Base-by-base conservation (phyloP, 2,329 filamentous ascomycete genomes). In the Fusarium coicis region DNA sequence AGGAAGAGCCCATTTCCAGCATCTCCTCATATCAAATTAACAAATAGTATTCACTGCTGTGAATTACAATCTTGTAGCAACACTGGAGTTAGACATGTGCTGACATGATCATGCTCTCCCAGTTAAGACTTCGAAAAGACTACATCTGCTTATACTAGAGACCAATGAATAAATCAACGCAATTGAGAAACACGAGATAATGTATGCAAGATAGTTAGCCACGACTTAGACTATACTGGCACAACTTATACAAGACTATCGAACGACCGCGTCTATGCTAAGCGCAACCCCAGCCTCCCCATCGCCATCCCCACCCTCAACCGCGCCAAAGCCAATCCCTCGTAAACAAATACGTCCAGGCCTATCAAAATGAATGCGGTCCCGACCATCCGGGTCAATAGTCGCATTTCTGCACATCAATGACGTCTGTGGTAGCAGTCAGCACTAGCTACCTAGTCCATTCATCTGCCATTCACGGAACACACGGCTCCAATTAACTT, bases 381-480 rank as follows among this genome's bases (percentile, higher is more conserved):
- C 4, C 30, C 6, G 16, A 12, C 39, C 26, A 30, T 37, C 21
- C 14, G 43, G 23, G 11, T 26, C 19, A 14, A 18, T 30, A 10
- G 34, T 36, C 10, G 2, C 36, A 39, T 34, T 16, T 50, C 21
- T 32, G 56, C 7, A 64, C 21, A 23, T n/a, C 26, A 19, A 62
- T 70, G 66, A 67, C 58, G 66, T 53, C 16, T 42, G 66, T 53
- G 44, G 44, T 49, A 32, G 18, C 18, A 30, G 66, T 69, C 66
- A 69, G 66, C 66, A 54, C 66, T 70, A 70, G 50, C 66, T 65
- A 70, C 42, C 18, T n/a, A 52, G 34, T 42, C 40, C 28, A 37
- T 32, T 14, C 21, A 52, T 39, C 23, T 40, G 2, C 34, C 19
- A 2, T 14, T 16, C 26, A 30, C 69, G 69, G 59, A 57, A 66